Percentiles rank a stretch among this genome's conserved stretches.
phyloP scores from a whole-genome alignment of 768 basidiomycete species.

The Amanita subjunquillea region DNA sequence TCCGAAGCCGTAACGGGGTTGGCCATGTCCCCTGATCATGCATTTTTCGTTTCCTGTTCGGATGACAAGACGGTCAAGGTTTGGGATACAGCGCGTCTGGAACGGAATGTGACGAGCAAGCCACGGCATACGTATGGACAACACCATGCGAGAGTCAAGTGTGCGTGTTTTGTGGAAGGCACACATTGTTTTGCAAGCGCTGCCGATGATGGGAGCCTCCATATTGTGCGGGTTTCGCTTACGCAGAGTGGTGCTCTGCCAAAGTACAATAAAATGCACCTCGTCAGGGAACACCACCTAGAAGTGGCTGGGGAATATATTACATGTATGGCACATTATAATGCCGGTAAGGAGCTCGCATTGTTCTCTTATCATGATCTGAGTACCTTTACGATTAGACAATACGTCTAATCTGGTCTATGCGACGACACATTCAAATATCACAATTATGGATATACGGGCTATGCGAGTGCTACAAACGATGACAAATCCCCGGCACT shows the following conservation, averaged over 20 bases:
- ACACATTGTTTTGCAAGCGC: conserved; percentile 86
- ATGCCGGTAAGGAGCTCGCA: conserved; percentile 1
- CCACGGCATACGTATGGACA: conserved; percentile 56
- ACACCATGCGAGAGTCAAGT: conserved; percentile 51
- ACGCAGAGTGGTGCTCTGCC: conserved; percentile 59
- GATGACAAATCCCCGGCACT: conserved; percentile 78
- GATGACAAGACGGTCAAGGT: conserved; percentile 91
- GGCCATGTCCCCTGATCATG: conserved; percentile 85
- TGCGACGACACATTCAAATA: conserved; percentile 71
- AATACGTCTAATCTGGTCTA: conserved; percentile 75
- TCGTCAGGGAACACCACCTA: conserved; percentile 72
- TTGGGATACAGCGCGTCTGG: conserved; percentile 89
- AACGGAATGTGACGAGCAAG: conserved; percentile 88
- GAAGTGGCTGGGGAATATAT: conserved; percentile 71
- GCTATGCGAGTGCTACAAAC: conserved; percentile 70
- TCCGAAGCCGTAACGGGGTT: conserved; percentile 69
- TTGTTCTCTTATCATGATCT: neutral
- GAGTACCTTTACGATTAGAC: conserved; percentile 25
- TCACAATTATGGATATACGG: conserved; percentile 73
- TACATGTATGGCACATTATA: conserved; percentile 72
- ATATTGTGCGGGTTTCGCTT: conserved; percentile 76
- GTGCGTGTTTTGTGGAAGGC: conserved; percentile 76
- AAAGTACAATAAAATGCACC: conserved; percentile 73
- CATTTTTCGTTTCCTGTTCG: conserved; percentile 90
- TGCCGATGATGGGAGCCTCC: conserved; percentile 74